Evolutionary conservation across 352 stramenopile species (phyloP).

Genomic region (Saprolegnia parasitica): DNA sequence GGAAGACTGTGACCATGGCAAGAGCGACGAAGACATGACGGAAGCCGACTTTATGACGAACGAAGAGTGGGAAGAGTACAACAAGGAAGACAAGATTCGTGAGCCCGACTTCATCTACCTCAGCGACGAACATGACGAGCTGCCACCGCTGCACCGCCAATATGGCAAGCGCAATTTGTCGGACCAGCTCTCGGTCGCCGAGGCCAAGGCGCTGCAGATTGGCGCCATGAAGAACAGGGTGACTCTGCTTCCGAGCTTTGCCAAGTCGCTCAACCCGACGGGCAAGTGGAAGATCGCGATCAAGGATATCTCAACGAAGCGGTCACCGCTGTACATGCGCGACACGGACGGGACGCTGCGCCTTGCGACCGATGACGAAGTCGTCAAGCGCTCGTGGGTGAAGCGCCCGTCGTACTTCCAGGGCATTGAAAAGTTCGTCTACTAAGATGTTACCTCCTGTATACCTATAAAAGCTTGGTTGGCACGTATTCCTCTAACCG

Average conservation of each 20-base stretch:
- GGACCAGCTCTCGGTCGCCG: constrained; percentile 75
- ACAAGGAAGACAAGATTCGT: constrained; percentile 64
- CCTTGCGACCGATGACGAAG: constrained; percentile 68
- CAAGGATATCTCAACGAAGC: constrained; percentile 79
- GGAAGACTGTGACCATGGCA: not conserved
- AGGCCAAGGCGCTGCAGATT: constrained; percentile 66
- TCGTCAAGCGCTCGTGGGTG: constrained; percentile 76
- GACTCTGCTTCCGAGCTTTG: constrained; percentile 65
- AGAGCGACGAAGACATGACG: constrained; percentile 42
- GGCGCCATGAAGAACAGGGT: constrained; percentile 73
- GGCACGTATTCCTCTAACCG: too few species aligned
- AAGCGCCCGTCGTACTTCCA: constrained; percentile 66
- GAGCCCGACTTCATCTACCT: constrained; percentile 86
- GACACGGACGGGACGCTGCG: constrained; percentile 51
- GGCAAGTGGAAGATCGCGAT: constrained; percentile 72
- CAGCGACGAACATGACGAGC: constrained; percentile 66
- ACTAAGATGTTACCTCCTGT: too few species aligned
- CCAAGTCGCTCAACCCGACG: constrained; percentile 49
- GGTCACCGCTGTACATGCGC: constrained; percentile 68
- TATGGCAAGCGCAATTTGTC: constrained; percentile 76
- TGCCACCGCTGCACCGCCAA: constrained; percentile 68
- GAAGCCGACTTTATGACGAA: constrained; percentile 35
- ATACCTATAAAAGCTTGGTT: too few species aligned
- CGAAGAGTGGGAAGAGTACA: constrained; percentile 49
- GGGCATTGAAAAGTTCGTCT: constrained; percentile 41